Percentiles rank a stretch among this genome's conserved stretches.
phyloP scores from a whole-genome alignment of 2,329 filamentous ascomycete genomes.

The Cladosporium sp. region DNA sequence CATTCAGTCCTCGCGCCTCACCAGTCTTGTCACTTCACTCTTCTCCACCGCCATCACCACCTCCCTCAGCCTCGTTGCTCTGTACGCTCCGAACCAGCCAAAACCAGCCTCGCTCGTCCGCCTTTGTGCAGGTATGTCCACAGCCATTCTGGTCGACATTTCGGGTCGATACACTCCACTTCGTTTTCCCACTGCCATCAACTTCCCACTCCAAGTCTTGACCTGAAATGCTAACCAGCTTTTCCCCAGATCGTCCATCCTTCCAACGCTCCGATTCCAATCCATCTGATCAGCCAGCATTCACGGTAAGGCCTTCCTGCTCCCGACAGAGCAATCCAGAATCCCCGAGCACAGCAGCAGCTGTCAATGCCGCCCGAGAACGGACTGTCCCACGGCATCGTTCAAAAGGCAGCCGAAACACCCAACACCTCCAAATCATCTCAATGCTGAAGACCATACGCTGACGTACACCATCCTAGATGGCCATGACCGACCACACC shows the following conservation, averaged over 20 bases:
- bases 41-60: conserved; percentile 99
- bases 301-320: background rate
- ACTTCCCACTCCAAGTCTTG: background rate
- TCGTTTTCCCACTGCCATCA: background rate
- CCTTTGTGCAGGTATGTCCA: conserved; percentile 1
- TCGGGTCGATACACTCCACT: background rate
- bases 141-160: background rate
- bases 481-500: conserved; percentile 31
- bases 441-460: background rate
- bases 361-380: too few relatives aligned
- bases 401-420: too few relatives aligned
- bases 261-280: background rate
- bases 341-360: background rate
- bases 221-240: background rate
- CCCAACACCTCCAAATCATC: background rate
- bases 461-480: conserved; percentile 23
- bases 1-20: conserved; percentile 16
- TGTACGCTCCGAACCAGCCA: background rate
- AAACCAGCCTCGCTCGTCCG: background rate
- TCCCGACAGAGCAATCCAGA: background rate
- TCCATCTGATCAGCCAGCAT: background rate
- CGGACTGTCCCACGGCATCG: too few relatives aligned
- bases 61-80: conserved; percentile 60
- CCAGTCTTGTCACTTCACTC: conserved; percentile 51
- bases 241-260: background rate